These are phyloP conservation scores for Elongisporangium undulatum DNA, from an alignment of 352 stramenopile species.

Conservation along the genomic window DNA sequence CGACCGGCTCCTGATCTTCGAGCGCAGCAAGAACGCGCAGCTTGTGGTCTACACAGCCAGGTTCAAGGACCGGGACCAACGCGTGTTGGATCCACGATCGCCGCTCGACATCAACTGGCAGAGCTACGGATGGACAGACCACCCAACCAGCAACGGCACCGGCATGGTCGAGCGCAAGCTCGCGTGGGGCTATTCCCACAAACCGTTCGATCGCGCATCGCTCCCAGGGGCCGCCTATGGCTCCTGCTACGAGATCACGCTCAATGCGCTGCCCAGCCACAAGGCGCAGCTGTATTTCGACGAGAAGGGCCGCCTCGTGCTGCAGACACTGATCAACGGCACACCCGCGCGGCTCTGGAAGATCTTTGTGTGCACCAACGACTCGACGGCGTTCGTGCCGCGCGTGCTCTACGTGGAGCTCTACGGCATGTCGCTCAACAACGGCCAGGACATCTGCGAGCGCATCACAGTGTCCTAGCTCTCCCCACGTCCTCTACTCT, in stretches of 20 bases:
- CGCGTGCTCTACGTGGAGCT: slow-evolving; percentile 77
- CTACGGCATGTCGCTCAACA: slow-evolving; percentile 48
- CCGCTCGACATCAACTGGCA: slow-evolving; percentile 82
- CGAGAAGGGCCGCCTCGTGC: slow-evolving; percentile 39
- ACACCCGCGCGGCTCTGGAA: slow-evolving; percentile 56
- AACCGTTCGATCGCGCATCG: slow-evolving; percentile 15
- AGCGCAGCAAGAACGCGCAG: slow-evolving; percentile 80
- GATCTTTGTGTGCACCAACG: slow-evolving; percentile 65
- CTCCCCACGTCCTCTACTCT: background rate
- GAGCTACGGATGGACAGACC: slow-evolving; percentile 69
- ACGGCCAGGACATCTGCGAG: slow-evolving; percentile 53
- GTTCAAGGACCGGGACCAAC: slow-evolving; percentile 42
- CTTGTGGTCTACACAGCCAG: slow-evolving; percentile 75
- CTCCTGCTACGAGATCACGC: slow-evolving; percentile 48
- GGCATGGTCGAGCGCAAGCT: slow-evolving; percentile 64
- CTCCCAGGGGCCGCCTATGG: slow-evolving; percentile 13
- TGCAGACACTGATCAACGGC: slow-evolving; percentile 52
- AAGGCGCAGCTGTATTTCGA: slow-evolving; percentile 53
- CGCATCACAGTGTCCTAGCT: slow-evolving; percentile 39
- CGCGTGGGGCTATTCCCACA: slow-evolving; percentile 71
- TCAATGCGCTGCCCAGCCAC: slow-evolving; percentile 63
- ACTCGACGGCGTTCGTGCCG: slow-evolving; percentile 53
- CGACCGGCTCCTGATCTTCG: slow-evolving; percentile 68
- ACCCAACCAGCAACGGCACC: slow-evolving; percentile 60
- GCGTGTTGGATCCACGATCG: slow-evolving; percentile 50